A percentile compares a stretch with the other conserved stretches of the same genome.
phyloP scores from a whole-genome alignment of 805 yeast genomes.

The Metschnikowia proteae region DNA sequence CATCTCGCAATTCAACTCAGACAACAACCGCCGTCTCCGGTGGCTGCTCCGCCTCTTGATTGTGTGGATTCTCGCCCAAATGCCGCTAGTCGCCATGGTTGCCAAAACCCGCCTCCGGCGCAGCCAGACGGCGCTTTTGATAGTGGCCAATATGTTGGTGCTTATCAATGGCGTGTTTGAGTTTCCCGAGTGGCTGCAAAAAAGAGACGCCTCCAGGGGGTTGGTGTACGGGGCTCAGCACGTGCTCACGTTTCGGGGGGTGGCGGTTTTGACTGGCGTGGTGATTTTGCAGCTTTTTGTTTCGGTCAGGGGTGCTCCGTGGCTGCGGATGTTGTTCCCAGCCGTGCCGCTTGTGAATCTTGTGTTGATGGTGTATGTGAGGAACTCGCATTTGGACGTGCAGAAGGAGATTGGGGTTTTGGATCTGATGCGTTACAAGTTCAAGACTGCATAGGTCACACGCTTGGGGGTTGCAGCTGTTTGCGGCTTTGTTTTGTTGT shows the following conservation, averaged over 20 bases:
- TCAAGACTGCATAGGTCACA: conserved; percentile 17
- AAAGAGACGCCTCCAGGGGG: neutral
- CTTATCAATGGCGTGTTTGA: conserved; percentile 13
- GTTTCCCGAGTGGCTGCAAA: conserved; percentile 5
- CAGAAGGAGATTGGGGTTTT: conserved; percentile 14
- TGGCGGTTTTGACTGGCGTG: conserved; percentile 10
- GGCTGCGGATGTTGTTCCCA: conserved; percentile 8
- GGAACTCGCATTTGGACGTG: conserved; percentile 15
- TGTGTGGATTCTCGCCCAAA: conserved; percentile 13
- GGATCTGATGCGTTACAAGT: conserved; percentile 20
- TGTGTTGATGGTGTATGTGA: conserved; percentile 12
- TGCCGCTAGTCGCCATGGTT: conserved; percentile 17
- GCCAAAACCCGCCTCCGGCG: conserved; percentile 4
- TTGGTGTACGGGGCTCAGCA: neutral
- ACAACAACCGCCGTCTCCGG: conserved; percentile 14
- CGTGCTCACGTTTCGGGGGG: conserved; percentile 7
- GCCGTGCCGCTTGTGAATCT: conserved; percentile 20
- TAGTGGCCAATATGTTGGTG: conserved; percentile 11
- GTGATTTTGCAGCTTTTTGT: conserved; percentile 16
- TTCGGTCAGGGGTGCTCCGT: neutral
- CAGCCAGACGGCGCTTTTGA: conserved; percentile 6
- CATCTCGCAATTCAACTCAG: conserved; percentile 13
- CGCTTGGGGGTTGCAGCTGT: no score
- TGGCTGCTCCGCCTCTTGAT: conserved; percentile 11
- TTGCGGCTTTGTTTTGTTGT: no score